Evolutionary conservation across 2,329 filamentous ascomycete genomes (phyloP), one percentile per base, ranked within the genome.

Genomic region (Trichoderma asperellum): DNA sequence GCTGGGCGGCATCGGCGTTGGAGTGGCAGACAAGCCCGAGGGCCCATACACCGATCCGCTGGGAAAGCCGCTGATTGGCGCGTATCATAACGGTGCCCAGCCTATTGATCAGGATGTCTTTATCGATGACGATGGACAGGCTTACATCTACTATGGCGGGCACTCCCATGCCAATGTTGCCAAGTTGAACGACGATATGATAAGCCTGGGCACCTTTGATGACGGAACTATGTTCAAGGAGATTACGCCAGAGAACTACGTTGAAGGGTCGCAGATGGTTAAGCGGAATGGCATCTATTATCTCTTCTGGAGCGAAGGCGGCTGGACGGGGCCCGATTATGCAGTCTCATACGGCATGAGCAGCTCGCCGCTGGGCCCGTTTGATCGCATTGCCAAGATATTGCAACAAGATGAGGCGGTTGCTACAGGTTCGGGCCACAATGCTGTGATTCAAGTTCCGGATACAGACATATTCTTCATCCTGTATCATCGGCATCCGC

Each of bases 271-370:
- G 8, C 83, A 85, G 70, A 79, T 85, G 67, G 79, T 83, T 72
- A 83, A 83, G 72, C 81, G 80, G 77, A 81, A 75, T 5, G 77
- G 74, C 7, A 81, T 78, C 40, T 85, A 83, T 68, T 85, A 84
- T 68, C 77, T 84, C n/a, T 79, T 84, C 55, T 83, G 83, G 53
- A 81, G 82, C 0, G 83, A 85, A 63, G 83, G 83, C 0, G 82
- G 82, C 29, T 85, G 83, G 83, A 79, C 77, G 1, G 83, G 83
- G 0, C 79, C 82, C 8, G 81, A 83, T 74, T 84, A 85, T 72
- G 78, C 79, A 11, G 79, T 84, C 18, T 82, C 82, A 18, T 84
- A 84, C 70, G 82, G 81, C 10, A 84, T 83, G 1, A 75, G 79
- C 0, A 71, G 76, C 6, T 78, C 72, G 5, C 76, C 81, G 0